Conservation (phyloP, 2,329 filamentous ascomycete genomes). For the Neonectria ditissima region DNA sequence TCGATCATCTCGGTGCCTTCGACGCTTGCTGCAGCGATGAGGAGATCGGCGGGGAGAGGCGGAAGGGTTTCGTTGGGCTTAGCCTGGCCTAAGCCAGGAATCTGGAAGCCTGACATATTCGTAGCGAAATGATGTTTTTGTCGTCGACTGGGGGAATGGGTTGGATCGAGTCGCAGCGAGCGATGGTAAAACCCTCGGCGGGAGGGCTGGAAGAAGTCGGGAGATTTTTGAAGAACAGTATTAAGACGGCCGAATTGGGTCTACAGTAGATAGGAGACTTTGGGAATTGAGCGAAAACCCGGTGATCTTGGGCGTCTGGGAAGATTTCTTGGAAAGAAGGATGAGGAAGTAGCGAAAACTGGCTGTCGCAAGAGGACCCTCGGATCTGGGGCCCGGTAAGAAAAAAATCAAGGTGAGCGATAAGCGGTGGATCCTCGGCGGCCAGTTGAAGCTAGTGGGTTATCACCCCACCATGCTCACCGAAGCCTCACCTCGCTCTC, state of each 20-base stretch:
- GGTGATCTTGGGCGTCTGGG: neutral
- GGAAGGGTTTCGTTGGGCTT: slow-evolving; percentile 57
- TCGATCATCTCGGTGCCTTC: slow-evolving; percentile 40
- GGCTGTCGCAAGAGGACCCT: slow-evolving; percentile 31
- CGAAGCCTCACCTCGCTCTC: slow-evolving; percentile 30
- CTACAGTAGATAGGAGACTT: too few relatives aligned
- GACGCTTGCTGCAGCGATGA: slow-evolving; percentile 46
- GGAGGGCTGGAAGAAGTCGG: neutral
- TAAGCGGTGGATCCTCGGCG: slow-evolving; percentile 34
- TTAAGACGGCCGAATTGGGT: too few relatives aligned
- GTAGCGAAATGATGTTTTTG: neutral
- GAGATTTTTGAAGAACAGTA: too few relatives aligned
- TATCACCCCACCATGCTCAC: slow-evolving; percentile 35
- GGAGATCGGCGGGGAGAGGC: slow-evolving; percentile 50
- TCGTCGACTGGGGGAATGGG: neutral
- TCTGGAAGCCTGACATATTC: slow-evolving; percentile 57
- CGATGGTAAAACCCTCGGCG: neutral
- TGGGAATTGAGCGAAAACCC: neutral
- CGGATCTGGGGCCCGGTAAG: slow-evolving; percentile 23
- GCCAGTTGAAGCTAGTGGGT: slow-evolving; percentile 25
- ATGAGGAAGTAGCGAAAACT: neutral
- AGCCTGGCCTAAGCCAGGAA: slow-evolving; percentile 57
- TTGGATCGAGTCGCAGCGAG: slow-evolving; percentile 6
- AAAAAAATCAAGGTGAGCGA: slow-evolving; percentile 51
- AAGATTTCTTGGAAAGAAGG: slow-evolving; percentile 14